Percentiles rank a stretch among this genome's conserved stretches.
phyloP scores from a whole-genome alignment of 148 eudicot genomes.

The Chenopodium album region DNA sequence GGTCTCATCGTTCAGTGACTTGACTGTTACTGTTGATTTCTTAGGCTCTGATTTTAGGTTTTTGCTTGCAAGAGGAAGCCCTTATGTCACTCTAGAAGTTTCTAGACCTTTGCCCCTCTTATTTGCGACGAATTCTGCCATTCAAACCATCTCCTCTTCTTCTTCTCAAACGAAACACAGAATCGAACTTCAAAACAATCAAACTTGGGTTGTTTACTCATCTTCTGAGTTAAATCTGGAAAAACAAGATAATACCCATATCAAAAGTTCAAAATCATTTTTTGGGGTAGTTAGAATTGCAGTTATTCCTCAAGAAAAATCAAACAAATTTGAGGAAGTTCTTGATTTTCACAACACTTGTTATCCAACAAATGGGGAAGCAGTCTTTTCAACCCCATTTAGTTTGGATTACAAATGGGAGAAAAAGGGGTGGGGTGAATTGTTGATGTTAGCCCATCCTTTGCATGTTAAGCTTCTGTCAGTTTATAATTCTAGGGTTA shows the following conservation, averaged over 20 bases:
- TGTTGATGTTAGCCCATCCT: constrained; percentile 86
- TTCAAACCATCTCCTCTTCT: constrained; percentile 49
- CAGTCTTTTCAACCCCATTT: constrained; percentile 53
- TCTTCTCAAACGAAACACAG: constrained; percentile 47
- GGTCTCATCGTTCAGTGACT: constrained; percentile 56
- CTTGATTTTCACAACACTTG: constrained; percentile 72
- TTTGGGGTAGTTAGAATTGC: constrained; percentile 68
- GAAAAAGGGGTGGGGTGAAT: constrained; percentile 77
- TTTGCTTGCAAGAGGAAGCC: constrained; percentile 77
- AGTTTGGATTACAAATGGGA: constrained; percentile 75
- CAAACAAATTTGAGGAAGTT: constrained; percentile 32
- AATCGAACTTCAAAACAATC: constrained; percentile 62
- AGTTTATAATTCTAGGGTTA: constrained; percentile 24
- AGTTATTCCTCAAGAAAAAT: constrained; percentile 41
- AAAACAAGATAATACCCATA: constrained; percentile 35
- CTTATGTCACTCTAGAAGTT: constrained; percentile 64
- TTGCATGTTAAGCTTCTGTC: constrained; percentile 58
- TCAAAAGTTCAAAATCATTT: constrained; percentile 47
- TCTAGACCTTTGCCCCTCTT: constrained; percentile 24
- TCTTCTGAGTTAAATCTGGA: constrained; percentile 53
- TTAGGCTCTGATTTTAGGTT: constrained; percentile 59
- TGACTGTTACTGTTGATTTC: constrained; percentile 67
- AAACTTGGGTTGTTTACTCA: constrained; percentile 78
- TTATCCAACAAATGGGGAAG: constrained; percentile 68
- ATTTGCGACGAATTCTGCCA: constrained; percentile 66